A percentile compares a stretch with the other conserved stretches of the same genome.
These are phyloP conservation scores for Rhodotorula toruloides DNA, from an alignment of 768 basidiomycete genomes.

Conservation along the genomic window DNA sequence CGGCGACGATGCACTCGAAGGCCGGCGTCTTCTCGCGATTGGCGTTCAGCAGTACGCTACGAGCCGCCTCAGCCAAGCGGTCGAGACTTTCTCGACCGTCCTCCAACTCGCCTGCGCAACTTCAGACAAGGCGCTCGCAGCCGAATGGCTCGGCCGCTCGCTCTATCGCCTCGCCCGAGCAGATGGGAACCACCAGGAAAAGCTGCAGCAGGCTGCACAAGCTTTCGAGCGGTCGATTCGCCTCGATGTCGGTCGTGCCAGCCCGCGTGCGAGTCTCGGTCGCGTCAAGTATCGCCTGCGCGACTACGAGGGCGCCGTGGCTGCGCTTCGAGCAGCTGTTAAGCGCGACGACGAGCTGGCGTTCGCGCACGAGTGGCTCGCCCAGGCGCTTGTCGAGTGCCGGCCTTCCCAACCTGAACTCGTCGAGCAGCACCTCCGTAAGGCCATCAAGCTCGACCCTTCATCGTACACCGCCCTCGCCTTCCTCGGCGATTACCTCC, in stretches of 20 bases:
- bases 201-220: background rate
- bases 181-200: background rate
- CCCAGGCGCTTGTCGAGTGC: constrained; percentile 5
- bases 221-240: constrained; percentile 22
- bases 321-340: constrained; percentile 9
- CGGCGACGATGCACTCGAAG: constrained; percentile 10
- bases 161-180: constrained; percentile 17
- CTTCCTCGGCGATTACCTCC: constrained; percentile 31
- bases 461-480: constrained; percentile 2
- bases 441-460: constrained; percentile 17
- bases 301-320: constrained; percentile 9
- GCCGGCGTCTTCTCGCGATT: background rate
- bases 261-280: constrained; percentile 16
- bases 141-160: constrained; percentile 21
- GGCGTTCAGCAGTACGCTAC: background rate
- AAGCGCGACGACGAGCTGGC: constrained; percentile 15
- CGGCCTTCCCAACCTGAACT: background rate
- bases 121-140: constrained; percentile 7
- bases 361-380: constrained; percentile 30
- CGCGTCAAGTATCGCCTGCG: constrained; percentile 6
- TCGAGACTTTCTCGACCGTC: background rate
- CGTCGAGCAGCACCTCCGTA: constrained; percentile 23
- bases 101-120: constrained; percentile 3
- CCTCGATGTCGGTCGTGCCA: constrained; percentile 3
- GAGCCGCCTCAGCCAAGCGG: background rate